These are phyloP conservation scores for Letharia columbiana DNA, from an alignment of 495 filamentous ascomycete genomes.

Conservation along the genomic window DNA sequence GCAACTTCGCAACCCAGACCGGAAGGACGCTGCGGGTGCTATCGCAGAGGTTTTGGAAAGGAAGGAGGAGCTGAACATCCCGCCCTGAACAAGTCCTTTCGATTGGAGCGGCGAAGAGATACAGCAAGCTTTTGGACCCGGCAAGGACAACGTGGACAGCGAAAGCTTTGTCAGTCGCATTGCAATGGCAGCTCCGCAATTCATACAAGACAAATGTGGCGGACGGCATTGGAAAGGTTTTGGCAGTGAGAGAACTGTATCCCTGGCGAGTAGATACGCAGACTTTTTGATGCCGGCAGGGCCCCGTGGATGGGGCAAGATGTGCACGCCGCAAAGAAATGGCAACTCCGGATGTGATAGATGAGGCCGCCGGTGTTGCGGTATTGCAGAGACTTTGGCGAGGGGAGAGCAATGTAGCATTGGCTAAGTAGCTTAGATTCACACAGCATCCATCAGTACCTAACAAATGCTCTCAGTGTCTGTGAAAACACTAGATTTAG, in stretches of 20 bases:
- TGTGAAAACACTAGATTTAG: too few relatives aligned
- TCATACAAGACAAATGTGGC: neutral
- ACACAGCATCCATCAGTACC: too few relatives aligned
- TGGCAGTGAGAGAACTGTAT: neutral
- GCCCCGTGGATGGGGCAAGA: neutral
- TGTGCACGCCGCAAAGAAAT: neutral
- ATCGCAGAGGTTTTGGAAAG: conserved; percentile 54
- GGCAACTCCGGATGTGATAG: neutral
- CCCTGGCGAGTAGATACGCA: neutral
- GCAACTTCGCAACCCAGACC: conserved; percentile 73
- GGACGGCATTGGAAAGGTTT: neutral
- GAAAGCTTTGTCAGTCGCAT: neutral
- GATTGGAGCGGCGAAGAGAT: neutral
- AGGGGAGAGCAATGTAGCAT: neutral
- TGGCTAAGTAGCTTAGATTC: neutral
- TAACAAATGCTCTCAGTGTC: too few relatives aligned
- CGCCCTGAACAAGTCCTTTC: neutral
- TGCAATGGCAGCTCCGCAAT: neutral
- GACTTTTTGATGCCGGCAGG: neutral
- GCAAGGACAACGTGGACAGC: neutral
- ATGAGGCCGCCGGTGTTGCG: too few relatives aligned
- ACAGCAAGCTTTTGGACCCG: neutral
- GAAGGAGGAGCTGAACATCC: conserved; percentile 41
- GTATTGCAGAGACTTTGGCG: neutral
- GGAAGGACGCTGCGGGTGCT: conserved; percentile 48